Evolutionary conservation across 495 filamentous ascomycete species (phyloP).

Genomic region (Hypoxylon intermedium): DNA sequence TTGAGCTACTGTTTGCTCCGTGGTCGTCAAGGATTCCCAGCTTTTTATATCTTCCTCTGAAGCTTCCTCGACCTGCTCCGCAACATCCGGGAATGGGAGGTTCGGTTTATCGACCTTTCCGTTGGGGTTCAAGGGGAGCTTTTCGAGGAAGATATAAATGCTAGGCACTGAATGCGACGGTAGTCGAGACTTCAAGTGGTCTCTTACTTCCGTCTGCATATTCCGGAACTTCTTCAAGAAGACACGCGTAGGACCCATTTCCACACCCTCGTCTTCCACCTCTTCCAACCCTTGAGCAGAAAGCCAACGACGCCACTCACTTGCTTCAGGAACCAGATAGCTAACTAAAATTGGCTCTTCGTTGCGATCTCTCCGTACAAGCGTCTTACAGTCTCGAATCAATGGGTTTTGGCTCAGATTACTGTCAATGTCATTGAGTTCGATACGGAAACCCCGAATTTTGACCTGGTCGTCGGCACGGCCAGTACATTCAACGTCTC

Average conservation of each 20-base stretch:
- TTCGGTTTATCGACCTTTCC: constrained; percentile 92
- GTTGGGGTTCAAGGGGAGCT: constrained; percentile 90
- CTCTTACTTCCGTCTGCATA: constrained; percentile 75
- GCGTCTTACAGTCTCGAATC: constrained; percentile 84
- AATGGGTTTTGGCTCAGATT: constrained; percentile 79
- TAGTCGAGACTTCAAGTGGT: constrained; percentile 76
- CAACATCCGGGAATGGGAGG: constrained; percentile 87
- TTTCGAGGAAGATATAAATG: constrained; percentile 78
- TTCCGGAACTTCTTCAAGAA: constrained; percentile 68
- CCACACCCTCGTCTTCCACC: constrained; percentile 52
- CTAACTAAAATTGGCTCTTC: constrained; percentile 90
- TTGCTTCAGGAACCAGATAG: constrained; percentile 86
- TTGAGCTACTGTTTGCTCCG: constrained; percentile 47
- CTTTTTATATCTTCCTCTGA: constrained; percentile 72
- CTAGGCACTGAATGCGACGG: constrained; percentile 81
- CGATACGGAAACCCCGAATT: constrained; percentile 94
- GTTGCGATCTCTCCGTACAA: constrained; percentile 85
- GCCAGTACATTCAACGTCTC: constrained; percentile 77
- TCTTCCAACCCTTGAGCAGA: constrained; percentile 61
- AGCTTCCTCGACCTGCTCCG: constrained; percentile 54
- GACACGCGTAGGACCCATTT: constrained; percentile 53
- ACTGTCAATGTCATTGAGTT: constrained; percentile 92
- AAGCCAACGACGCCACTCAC: constrained; percentile 73
- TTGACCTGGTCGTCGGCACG: constrained; percentile 92
- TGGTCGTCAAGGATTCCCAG: constrained; percentile 66